A percentile compares a stretch with the other conserved stretches of the same genome.
These are phyloP conservation scores for Sphagnum magellanicum DNA, from an alignment of 228 moss, liverwort and hornwort genomes.

Conservation along the genomic window DNA sequence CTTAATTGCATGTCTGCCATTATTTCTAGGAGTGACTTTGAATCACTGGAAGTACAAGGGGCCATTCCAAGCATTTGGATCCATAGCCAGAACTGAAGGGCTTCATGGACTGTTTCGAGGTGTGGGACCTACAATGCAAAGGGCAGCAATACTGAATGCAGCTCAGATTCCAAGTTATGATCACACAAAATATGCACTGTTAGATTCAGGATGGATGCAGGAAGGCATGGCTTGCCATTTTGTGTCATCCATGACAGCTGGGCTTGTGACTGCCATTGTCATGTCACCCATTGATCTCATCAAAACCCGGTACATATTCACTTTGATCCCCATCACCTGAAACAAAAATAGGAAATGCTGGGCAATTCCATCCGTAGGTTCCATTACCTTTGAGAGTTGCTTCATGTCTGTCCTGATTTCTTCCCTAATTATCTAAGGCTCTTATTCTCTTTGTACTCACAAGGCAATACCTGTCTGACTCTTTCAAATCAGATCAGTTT, in stretches of 20 bases:
- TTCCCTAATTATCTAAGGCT: no score
- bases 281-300: constrained; percentile 82
- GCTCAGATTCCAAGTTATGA: constrained; percentile 78
- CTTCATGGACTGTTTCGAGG: constrained; percentile 63
- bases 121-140: constrained; percentile 77
- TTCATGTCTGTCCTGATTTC: background rate
- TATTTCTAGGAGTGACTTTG: constrained; percentile 9
- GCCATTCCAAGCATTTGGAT: constrained; percentile 63
- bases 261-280: constrained; percentile 65
- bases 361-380: background rate
- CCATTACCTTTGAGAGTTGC: background rate
- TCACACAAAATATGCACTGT: constrained; percentile 62
- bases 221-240: constrained; percentile 64
- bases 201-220: constrained; percentile 52
- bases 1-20: background rate
- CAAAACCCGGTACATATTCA: constrained; percentile 45
- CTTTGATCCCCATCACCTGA: no score
- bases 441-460: no score
- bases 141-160: constrained; percentile 70
- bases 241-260: constrained; percentile 67
- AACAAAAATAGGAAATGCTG: no score
- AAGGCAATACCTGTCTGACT: no score
- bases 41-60: constrained; percentile 64
- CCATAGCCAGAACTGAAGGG: constrained; percentile 70
- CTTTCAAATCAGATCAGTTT: no score